Base-by-base conservation (phyloP, 2,329 filamentous ascomycete species). In the Elsinoe ampelina region DNA sequence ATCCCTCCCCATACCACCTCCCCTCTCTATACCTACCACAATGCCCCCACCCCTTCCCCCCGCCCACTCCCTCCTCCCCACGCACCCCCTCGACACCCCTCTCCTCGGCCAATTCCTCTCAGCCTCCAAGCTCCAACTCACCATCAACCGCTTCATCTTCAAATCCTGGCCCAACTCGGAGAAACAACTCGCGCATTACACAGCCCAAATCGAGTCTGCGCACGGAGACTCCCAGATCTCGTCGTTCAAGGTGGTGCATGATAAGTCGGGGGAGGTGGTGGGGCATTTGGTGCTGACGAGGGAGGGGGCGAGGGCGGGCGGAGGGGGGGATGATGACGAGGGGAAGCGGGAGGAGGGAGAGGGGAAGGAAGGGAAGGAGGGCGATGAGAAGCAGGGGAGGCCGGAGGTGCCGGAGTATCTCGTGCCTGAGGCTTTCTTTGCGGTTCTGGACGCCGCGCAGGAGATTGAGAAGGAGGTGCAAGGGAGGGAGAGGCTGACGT, bases 61-160 rank as follows among this genome's bases (percentile, higher is more conserved):
- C 11, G 35, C 35, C 13, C n/a, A 34, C 13, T 17, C 45, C 3
- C 32, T 35, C 45, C 12, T 50, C n/a, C 45, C 32, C 26, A 35
- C 10, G 10, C 15, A 22, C 10, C 11, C 10, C 32, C 7, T 12
- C 17, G 45, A 50, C 30, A 30, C 34, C 26, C 2, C 11, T 5
- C 17, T 35, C 30, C 45, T 50, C 5, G 45, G 6, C 10, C 26
- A 17, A 35, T 35, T 34, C 43, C 22, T 48, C 19, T 13, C 15
- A 5, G 43, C 22, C 10, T 48, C 43, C 11, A 48, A 32, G 22
- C 43, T 48, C 3, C 43, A 48, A 22, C 20, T 47, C 22, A 19
- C 42, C 42, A 47, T 47, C 42, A 47, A 47, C n/a, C 42, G 42
- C 20, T 47, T 47, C 42, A 12, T 47, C 11, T 17, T 47, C 20